phyloP scores from a whole-genome alignment of 495 filamentous ascomycete genomes.

The Letharia columbiana region DNA sequence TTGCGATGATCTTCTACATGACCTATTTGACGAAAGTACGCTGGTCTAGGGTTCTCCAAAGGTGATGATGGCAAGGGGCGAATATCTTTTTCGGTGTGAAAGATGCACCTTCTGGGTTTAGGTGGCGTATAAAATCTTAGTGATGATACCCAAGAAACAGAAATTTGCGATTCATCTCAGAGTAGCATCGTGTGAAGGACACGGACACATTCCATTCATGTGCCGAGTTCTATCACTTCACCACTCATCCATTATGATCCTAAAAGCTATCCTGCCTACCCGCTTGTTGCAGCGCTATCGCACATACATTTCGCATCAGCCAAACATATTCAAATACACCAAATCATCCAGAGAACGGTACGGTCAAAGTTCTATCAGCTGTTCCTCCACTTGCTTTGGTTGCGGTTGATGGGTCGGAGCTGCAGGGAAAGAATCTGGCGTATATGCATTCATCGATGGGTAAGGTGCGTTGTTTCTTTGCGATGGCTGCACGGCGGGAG shows the following conservation, averaged over 20 bases:
- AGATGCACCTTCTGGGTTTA: background rate
- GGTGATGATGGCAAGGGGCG: background rate
- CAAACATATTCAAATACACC: slow-evolving; percentile 2
- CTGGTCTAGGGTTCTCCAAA: slow-evolving; percentile 29
- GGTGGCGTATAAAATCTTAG: background rate
- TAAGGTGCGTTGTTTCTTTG: slow-evolving; percentile 31
- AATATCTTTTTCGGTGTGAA: too few species aligned
- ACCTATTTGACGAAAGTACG: slow-evolving; percentile 73
- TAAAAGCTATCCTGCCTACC: slow-evolving; percentile 7
- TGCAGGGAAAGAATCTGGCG: slow-evolving; percentile 55
- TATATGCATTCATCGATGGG: slow-evolving; percentile 43
- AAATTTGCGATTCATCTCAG: background rate
- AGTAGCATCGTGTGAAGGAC: background rate
- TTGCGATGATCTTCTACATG: slow-evolving; percentile 57
- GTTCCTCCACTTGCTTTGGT: slow-evolving; percentile 66
- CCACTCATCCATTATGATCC: background rate
- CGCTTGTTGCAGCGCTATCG: slow-evolving; percentile 1
- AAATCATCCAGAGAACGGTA: slow-evolving; percentile 7
- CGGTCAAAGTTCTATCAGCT: slow-evolving; percentile 65
- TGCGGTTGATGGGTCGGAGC: slow-evolving; percentile 54
- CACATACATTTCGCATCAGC: slow-evolving; percentile 9
- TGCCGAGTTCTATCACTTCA: background rate
- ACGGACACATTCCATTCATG: background rate
- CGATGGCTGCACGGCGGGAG: slow-evolving; percentile 6
- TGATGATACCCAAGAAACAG: background rate